These are phyloP conservation scores for Rubus parviflorus DNA, from an alignment of 306 rosid species.

Conservation along the genomic window DNA sequence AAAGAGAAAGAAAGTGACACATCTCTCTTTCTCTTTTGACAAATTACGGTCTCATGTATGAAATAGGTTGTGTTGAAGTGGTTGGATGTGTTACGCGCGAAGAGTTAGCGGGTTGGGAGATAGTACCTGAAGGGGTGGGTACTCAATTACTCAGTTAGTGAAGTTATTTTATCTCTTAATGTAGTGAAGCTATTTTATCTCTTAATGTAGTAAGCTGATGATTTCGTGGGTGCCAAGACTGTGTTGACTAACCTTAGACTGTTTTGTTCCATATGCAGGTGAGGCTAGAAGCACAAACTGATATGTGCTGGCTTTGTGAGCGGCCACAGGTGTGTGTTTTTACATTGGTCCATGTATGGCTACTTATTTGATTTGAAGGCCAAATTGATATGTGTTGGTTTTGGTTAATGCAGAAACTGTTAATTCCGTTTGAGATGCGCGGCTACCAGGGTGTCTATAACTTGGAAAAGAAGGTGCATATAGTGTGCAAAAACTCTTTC, in stretches of 20 bases:
- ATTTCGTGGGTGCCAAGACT: slow-evolving; percentile 15
- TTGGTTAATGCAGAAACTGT: slow-evolving; percentile 54
- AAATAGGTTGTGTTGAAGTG: slow-evolving; percentile 76
- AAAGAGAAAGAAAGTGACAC: background rate
- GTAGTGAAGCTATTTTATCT: background rate
- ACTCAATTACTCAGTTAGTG: background rate
- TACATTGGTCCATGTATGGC: slow-evolving; percentile 8
- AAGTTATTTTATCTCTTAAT: background rate
- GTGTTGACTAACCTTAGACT: slow-evolving; percentile 12
- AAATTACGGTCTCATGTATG: slow-evolving; percentile 21
- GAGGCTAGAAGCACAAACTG: slow-evolving; percentile 83
- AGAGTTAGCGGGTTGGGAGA: slow-evolving; percentile 75
- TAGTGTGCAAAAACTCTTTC: slow-evolving; percentile 2
- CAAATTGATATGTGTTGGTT: background rate
- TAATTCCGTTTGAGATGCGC: slow-evolving; percentile 97
- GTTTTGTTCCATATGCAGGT: slow-evolving; percentile 51
- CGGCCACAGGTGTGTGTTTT: slow-evolving; percentile 66
- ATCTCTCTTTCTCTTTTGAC: background rate
- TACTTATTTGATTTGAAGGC: slow-evolving; percentile 4
- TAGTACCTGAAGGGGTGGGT: slow-evolving; percentile 83
- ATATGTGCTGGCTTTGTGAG: slow-evolving; percentile 91
- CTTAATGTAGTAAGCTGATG: background rate
- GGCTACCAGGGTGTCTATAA: slow-evolving; percentile 91
- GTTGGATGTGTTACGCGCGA: slow-evolving; percentile 80
- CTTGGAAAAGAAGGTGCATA: slow-evolving; percentile 77